Conservation (phyloP, 1,284 basidiomycete species). For the Cryptococcus sp. region DNA sequence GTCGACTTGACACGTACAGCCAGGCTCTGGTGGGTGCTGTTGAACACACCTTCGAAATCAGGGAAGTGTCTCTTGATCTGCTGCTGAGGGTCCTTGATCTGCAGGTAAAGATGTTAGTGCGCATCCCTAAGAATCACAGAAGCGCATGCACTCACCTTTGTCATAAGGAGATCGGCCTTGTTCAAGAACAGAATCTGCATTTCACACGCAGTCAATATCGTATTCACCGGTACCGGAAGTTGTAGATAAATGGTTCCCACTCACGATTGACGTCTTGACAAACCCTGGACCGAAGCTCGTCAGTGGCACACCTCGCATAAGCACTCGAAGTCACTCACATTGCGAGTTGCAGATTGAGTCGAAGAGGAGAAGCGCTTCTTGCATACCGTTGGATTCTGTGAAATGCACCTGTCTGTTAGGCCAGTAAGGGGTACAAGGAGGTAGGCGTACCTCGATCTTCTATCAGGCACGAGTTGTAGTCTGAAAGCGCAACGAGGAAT, state of each 20-base stretch:
- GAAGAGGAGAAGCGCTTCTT: slow-evolving; percentile 93
- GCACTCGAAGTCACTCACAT: slow-evolving; percentile 26
- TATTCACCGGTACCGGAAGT: too few relatives aligned
- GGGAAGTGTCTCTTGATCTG: slow-evolving; percentile 84
- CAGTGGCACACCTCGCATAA: not conserved
- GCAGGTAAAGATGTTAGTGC: slow-evolving; percentile 51
- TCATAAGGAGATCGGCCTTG: slow-evolving; percentile 84
- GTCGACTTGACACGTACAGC: not conserved
- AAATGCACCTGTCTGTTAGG: not conserved
- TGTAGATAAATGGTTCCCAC: slow-evolving; percentile 31
- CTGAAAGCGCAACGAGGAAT: slow-evolving; percentile 87
- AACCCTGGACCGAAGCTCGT: slow-evolving; percentile 60
- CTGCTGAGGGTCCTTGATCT: slow-evolving; percentile 67
- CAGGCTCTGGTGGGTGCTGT: not conserved
- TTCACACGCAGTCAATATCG: too few relatives aligned
- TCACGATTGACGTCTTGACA: slow-evolving; percentile 80
- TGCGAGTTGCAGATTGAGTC: slow-evolving; percentile 88
- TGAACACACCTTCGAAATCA: slow-evolving; percentile 50
- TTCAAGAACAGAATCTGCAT: slow-evolving; percentile 79
- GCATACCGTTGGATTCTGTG: slow-evolving; percentile 95
- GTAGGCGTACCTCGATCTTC: slow-evolving; percentile 86
- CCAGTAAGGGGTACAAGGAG: not conserved
- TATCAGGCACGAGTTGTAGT: slow-evolving; percentile 92
- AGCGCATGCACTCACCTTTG: slow-evolving; percentile 62
- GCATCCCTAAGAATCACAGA: not conserved